Evolutionary conservation across 2,329 filamentous ascomycete genomes (phyloP).

Genomic region (Nectriaceae sp.): DNA sequence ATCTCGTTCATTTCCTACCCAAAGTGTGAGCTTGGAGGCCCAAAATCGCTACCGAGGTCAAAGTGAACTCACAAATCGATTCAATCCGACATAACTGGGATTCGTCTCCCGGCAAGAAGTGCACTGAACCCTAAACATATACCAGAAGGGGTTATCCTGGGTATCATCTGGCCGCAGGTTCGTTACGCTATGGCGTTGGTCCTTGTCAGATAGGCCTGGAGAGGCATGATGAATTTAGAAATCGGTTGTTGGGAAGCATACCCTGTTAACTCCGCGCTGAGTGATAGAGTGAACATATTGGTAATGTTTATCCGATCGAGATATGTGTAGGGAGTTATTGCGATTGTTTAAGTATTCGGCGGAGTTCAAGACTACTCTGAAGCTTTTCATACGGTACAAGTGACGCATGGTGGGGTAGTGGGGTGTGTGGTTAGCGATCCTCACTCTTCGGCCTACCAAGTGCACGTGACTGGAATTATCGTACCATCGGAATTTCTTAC

Average conservation of each 20-base stretch:
- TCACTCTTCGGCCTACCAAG: not conserved
- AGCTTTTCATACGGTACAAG: too few relatives aligned
- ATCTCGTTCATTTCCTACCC: constrained; percentile 85
- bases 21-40: constrained; percentile 6
- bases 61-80: constrained; percentile 71
- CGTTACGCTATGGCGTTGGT: constrained; percentile 73
- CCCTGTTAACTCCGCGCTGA: constrained; percentile 72
- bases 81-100: constrained; percentile 82
- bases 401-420: constrained; percentile 26
- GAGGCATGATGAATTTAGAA: not conserved
- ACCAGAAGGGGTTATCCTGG: constrained; percentile 83
- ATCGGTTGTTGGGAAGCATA: constrained; percentile 34
- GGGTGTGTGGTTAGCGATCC: constrained; percentile 27
- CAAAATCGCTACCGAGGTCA: not conserved
- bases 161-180: constrained; percentile 85
- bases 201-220: constrained; percentile 17
- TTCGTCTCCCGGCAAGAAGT: constrained; percentile 95
- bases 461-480: constrained; percentile 28
- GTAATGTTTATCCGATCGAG: not conserved
- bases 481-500: constrained; percentile 28
- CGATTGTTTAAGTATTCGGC: too few relatives aligned
- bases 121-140: constrained; percentile 97
- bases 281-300: constrained; percentile 64
- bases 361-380: too few relatives aligned
- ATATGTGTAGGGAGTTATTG: too few relatives aligned